Conservation (phyloP, 192 early-diverging fungal genomes). For the Coemansia interrupta region DNA sequence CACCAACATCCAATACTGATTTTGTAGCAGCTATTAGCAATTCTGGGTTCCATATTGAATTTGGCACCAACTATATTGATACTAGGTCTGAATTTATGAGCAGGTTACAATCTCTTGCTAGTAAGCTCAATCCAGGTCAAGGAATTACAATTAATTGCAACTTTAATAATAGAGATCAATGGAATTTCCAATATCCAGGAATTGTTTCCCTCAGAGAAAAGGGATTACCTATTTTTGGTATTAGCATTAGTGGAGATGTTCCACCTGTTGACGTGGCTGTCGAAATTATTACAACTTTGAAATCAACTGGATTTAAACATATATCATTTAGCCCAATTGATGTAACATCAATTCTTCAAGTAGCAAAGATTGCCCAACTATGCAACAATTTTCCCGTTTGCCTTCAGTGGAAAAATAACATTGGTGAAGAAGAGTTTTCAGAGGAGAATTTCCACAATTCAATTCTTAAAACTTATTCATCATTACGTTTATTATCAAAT, state of each 20-base stretch:
- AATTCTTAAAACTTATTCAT: conserved; percentile 71
- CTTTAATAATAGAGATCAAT: conserved; percentile 85
- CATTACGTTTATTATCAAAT: conserved; percentile 73
- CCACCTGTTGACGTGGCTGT: conserved; percentile 82
- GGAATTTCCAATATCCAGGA: conserved; percentile 77
- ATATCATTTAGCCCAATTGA: conserved; percentile 82
- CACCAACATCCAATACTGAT: conserved; percentile 70
- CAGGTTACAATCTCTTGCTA: conserved; percentile 73
- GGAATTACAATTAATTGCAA: conserved; percentile 90
- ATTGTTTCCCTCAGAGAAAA: conserved; percentile 67
- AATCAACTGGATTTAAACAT: conserved; percentile 72
- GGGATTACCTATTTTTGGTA: conserved; percentile 85
- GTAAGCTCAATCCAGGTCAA: conserved; percentile 67
- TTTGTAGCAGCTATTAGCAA: conserved; percentile 85
- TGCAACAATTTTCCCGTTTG: conserved; percentile 70
- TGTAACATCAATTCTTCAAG: conserved; percentile 70
- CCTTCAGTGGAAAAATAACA: conserved; percentile 87
- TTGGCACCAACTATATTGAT: conserved; percentile 84
- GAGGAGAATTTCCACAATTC: conserved; percentile 86
- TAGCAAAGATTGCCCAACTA: conserved; percentile 55
- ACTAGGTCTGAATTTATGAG: conserved; percentile 53
- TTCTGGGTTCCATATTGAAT: conserved; percentile 86
- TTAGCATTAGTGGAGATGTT: conserved; percentile 90
- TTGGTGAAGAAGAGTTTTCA: conserved; percentile 84
- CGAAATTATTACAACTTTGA: conserved; percentile 73